Conservation (phyloP, 2,329 filamentous ascomycete species). For the Trichoderma breve region DNA sequence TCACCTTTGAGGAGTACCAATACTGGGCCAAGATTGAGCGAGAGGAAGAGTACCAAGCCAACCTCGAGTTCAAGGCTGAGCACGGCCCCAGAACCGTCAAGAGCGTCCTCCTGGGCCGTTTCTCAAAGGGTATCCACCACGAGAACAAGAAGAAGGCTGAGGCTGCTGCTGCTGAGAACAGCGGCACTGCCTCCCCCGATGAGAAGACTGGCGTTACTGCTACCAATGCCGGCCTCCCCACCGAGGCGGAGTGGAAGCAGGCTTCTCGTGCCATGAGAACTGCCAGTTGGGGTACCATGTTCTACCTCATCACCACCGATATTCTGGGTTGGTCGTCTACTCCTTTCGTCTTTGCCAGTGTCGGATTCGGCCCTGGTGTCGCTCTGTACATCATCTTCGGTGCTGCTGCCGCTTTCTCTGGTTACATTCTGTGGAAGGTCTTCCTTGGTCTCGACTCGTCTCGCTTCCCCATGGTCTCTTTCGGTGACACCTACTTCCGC, state of each 20-base stretch:
- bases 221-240: neutral
- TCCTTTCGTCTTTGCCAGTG: slow-evolving; percentile 18
- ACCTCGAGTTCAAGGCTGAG: slow-evolving; percentile 9
- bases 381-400: slow-evolving; percentile 14
- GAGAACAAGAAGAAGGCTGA: slow-evolving; percentile 18
- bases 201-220: slow-evolving; percentile 2
- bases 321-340: slow-evolving; percentile 16
- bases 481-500: slow-evolving; percentile 18
- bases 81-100: slow-evolving; percentile 1
- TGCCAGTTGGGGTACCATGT: slow-evolving; percentile 15
- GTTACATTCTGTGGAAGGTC: slow-evolving; percentile 11
- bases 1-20: slow-evolving; percentile 11
- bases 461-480: slow-evolving; percentile 15
- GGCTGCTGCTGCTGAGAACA: neutral
- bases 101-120: neutral
- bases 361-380: slow-evolving; percentile 15
- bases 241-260: slow-evolving; percentile 14
- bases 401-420: slow-evolving; percentile 12
- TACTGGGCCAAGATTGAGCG: slow-evolving; percentile 18
- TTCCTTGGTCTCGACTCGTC: slow-evolving; percentile 18
- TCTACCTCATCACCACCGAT: slow-evolving; percentile 16
- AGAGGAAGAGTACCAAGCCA: slow-evolving; percentile 14
- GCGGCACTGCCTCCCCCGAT: neutral
- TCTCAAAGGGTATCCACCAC: slow-evolving; percentile 16
- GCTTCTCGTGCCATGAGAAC: slow-evolving; percentile 16